Evolutionary conservation across 257 asterid species (phyloP).

Genomic region (Nicotiana otophora): DNA sequence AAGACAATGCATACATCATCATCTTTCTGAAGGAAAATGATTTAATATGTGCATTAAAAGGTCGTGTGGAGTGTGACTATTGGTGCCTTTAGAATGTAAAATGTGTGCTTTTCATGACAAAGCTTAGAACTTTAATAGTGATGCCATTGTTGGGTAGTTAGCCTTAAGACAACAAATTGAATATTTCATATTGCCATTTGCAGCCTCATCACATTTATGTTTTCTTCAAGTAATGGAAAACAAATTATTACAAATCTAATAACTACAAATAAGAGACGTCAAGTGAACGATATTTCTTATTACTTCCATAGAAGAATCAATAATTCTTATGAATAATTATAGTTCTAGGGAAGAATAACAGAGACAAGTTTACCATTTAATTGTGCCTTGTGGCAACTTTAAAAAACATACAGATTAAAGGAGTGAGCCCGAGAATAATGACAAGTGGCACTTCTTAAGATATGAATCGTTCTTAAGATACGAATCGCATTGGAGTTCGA

Average conservation of each 20-base stretch:
- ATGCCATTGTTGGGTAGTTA: neutral
- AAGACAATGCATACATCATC: conserved; percentile 7
- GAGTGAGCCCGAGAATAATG: no score
- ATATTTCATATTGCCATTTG: neutral
- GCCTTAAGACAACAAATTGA: neutral
- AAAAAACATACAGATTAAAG: no score
- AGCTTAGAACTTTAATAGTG: neutral
- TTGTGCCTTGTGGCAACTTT: neutral
- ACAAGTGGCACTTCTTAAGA: no score
- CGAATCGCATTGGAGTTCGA: no score
- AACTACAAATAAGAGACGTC: neutral
- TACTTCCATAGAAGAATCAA: neutral
- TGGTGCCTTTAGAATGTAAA: conserved; percentile 3
- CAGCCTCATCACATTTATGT: neutral
- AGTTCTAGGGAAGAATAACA: neutral
- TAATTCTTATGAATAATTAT: neutral
- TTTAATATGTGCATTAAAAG: conserved; percentile 7
- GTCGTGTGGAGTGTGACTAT: conserved; percentile 1
- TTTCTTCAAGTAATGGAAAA: neutral
- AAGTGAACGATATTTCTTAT: neutral
- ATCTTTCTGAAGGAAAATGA: neutral
- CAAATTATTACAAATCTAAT: no score
- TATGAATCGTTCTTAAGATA: no score
- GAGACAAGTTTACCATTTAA: neutral
- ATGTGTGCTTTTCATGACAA: conserved; percentile 1